A percentile compares a stretch with the other conserved stretches of the same genome.
Evolutionary conservation across 306 rosid genomes (phyloP).

Genomic region (Astragalus glycyphyllos): DNA sequence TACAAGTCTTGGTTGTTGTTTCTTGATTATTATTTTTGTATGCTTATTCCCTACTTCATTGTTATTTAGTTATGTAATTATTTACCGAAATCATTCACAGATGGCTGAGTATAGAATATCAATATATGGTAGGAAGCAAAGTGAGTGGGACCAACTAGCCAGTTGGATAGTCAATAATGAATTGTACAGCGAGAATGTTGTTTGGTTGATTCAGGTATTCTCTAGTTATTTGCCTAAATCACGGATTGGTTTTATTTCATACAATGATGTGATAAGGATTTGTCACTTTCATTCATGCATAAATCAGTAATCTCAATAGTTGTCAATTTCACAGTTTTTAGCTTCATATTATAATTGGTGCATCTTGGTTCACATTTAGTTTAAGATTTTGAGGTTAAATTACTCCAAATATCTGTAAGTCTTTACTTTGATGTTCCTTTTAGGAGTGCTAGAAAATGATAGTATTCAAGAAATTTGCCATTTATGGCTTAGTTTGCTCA

Average conservation of each 20-base stretch:
- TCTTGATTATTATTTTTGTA: slow-evolving; percentile 24
- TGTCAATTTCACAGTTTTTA: slow-evolving; percentile 26
- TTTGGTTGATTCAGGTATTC: slow-evolving; percentile 97
- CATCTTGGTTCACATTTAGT: slow-evolving; percentile 1
- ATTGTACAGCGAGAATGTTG: slow-evolving; percentile 89
- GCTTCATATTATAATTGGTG: slow-evolving; percentile 31
- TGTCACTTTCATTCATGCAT: slow-evolving; percentile 13
- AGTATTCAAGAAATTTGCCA: slow-evolving; percentile 9
- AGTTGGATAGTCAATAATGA: slow-evolving; percentile 99
- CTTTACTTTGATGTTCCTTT: slow-evolving; percentile 22
- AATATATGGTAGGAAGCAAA: slow-evolving; percentile 98
- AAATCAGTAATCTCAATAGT: slow-evolving; percentile 10
- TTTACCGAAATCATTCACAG: slow-evolving; percentile 55
- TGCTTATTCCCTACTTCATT: slow-evolving; percentile 28
- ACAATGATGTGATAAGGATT: not conserved
- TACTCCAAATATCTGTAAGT: slow-evolving; percentile 3
- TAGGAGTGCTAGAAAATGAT: slow-evolving; percentile 15
- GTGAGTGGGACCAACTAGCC: slow-evolving; percentile 99
- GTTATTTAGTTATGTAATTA: slow-evolving; percentile 18
- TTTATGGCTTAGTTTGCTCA: slow-evolving; percentile 28
- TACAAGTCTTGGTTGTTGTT: slow-evolving; percentile 4
- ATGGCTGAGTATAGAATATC: slow-evolving; percentile 98
- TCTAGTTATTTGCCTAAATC: not conserved
- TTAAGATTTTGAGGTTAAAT: slow-evolving; percentile 22
- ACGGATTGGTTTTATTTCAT: slow-evolving; percentile 24